Evolutionary conservation across 805 yeast genomes (phyloP).

Genomic region (Starmerella bombi): DNA sequence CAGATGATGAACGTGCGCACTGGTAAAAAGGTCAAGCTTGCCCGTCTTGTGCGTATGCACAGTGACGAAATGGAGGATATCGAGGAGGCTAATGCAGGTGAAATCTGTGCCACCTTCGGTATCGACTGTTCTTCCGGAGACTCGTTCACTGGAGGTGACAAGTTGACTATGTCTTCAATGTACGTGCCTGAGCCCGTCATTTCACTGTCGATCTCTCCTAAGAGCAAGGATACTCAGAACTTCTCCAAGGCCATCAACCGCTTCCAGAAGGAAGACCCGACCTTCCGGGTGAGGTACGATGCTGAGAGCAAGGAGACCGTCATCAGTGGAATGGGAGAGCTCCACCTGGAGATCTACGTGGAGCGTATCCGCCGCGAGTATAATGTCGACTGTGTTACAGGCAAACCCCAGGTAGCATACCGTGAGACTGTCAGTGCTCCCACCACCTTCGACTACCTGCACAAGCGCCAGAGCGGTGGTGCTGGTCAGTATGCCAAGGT

Average conservation of each 20-base stretch:
- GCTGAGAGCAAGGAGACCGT: slow-evolving; percentile 86
- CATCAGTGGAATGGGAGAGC: slow-evolving; percentile 96
- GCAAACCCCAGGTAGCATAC: slow-evolving; percentile 96
- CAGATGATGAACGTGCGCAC: slow-evolving; percentile 79
- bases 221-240: slow-evolving; percentile 70
- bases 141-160: slow-evolving; percentile 78
- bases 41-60: slow-evolving; percentile 96
- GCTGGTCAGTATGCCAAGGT: slow-evolving; percentile 98
- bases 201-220: slow-evolving; percentile 80
- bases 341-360: slow-evolving; percentile 92
- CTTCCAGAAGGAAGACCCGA: slow-evolving; percentile 98
- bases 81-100: slow-evolving; percentile 91
- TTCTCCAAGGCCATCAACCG: slow-evolving; percentile 95
- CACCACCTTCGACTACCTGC: slow-evolving; percentile 79
- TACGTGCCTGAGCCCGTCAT: slow-evolving; percentile 98
- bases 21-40: slow-evolving; percentile 84
- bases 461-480: slow-evolving; percentile 98
- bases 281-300: slow-evolving; percentile 86
- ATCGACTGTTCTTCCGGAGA: slow-evolving; percentile 98
- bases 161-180: slow-evolving; percentile 93
- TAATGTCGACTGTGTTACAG: slow-evolving; percentile 87
- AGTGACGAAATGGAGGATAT: slow-evolving; percentile 98
- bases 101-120: slow-evolving; percentile 98
- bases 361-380: slow-evolving; percentile 98
- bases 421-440: slow-evolving; percentile 75